Conservation (phyloP, 768 basidiomycete species). For the Candolleomyces aberdarensis region DNA sequence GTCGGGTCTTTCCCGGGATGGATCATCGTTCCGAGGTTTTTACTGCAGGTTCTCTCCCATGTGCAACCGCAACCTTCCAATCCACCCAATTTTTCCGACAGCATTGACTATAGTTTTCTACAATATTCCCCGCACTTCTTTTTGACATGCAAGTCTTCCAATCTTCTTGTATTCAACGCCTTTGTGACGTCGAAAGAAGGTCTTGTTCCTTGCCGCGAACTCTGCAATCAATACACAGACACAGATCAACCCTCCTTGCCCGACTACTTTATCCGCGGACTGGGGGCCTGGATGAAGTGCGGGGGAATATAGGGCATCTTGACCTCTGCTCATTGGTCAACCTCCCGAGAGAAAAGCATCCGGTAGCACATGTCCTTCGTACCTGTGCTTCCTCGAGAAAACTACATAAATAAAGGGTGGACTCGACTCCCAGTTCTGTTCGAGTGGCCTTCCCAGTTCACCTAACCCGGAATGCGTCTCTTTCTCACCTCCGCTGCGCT, state of each 20-base stretch:
- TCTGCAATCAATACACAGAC: too few species aligned
- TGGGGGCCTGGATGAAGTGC: background rate
- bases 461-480: background rate
- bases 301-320: background rate
- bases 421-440: background rate
- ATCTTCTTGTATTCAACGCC: background rate
- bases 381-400: background rate
- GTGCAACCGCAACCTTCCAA: background rate
- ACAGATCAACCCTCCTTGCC: background rate
- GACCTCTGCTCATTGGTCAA: background rate
- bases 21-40: background rate
- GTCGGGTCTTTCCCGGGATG: background rate
- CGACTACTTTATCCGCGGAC: background rate
- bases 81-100: constrained; percentile 1
- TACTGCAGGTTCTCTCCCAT: background rate
- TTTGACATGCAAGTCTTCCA: background rate
- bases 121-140: background rate
- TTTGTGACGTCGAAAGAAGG: background rate
- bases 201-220: too few species aligned
- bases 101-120: background rate
- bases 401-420: background rate
- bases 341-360: background rate
- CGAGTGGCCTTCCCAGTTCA: background rate
- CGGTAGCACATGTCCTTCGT: background rate
- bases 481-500: constrained; percentile 13